phyloP scores from a whole-genome alignment of 2,329 filamentous ascomycete genomes.

The Pseudogymnoascus sp. region DNA sequence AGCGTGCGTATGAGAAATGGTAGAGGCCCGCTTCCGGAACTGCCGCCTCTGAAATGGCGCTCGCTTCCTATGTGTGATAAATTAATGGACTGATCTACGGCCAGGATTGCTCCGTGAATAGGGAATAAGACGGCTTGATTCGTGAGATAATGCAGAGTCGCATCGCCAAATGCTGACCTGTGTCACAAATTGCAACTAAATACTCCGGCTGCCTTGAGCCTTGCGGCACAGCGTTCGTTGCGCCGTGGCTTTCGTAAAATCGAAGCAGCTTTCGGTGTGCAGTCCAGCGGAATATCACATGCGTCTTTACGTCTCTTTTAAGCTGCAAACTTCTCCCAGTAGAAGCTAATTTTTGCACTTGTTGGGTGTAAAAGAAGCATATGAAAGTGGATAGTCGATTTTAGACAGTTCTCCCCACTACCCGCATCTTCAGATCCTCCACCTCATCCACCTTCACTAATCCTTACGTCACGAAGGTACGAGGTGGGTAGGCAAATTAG shows the following conservation, averaged over 20 bases:
- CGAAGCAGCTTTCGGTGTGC: neutral
- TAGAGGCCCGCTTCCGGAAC: neutral
- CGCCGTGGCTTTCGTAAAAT: neutral
- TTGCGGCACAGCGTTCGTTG: neutral
- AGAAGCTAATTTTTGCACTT: neutral
- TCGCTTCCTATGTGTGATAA: neutral
- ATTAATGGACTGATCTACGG: neutral
- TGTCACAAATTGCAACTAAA: neutral
- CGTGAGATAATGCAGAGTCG: neutral
- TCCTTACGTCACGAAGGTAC: neutral
- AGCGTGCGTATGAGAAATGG: neutral
- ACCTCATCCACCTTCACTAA: constrained; percentile 1
- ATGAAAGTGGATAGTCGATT: constrained; percentile 1
- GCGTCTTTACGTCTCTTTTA: neutral
- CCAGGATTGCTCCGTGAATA: neutral
- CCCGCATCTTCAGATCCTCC: neutral
- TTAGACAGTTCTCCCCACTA: neutral
- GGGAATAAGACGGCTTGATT: neutral
- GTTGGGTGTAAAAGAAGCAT: neutral
- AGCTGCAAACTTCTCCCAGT: neutral
- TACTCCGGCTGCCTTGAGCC: neutral
- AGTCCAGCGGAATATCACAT: neutral
- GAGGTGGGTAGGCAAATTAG: constrained; percentile 1
- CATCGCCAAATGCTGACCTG: neutral
- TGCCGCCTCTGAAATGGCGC: neutral